These are phyloP conservation scores for Xylaria palmicola DNA, from an alignment of 495 filamentous ascomycete genomes.

Conservation along the genomic window DNA sequence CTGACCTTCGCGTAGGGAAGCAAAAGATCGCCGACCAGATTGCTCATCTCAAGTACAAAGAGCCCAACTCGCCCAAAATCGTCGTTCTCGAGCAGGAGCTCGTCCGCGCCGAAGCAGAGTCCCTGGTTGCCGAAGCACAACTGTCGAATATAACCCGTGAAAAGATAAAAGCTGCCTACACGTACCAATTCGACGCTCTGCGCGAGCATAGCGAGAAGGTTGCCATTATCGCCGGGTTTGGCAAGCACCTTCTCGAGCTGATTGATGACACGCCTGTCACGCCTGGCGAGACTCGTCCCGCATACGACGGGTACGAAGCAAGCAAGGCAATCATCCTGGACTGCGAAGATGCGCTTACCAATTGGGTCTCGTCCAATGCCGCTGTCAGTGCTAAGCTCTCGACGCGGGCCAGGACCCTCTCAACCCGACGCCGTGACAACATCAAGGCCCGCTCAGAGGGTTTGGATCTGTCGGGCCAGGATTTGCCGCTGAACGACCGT, in stretches of 20 bases:
- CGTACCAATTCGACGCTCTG: slow-evolving; percentile 97
- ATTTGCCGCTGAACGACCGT: slow-evolving; percentile 77
- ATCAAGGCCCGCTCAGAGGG: slow-evolving; percentile 63
- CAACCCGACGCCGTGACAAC: slow-evolving; percentile 74
- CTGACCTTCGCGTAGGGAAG: slow-evolving; percentile 61
- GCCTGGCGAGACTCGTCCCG: slow-evolving; percentile 90
- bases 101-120: slow-evolving; percentile 96
- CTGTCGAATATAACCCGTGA: slow-evolving; percentile 98
- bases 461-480: slow-evolving; percentile 80
- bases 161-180: slow-evolving; percentile 97
- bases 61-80: slow-evolving; percentile 95
- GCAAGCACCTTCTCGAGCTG: slow-evolving; percentile 93
- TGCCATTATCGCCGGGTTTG: slow-evolving; percentile 94
- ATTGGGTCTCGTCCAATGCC: slow-evolving; percentile 91
- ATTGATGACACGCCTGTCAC: slow-evolving; percentile 97
- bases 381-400: slow-evolving; percentile 83
- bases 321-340: slow-evolving; percentile 99
- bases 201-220: slow-evolving; percentile 98
- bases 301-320: slow-evolving; percentile 97
- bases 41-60: slow-evolving; percentile 98
- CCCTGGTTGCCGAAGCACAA: slow-evolving; percentile 95
- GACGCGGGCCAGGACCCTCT: slow-evolving; percentile 78
- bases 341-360: slow-evolving; percentile 94
- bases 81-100: slow-evolving; percentile 98
- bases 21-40: slow-evolving; percentile 99